Evolutionary conservation across 2,329 filamentous ascomycete genomes (phyloP).

Genomic region (Xylaria sp.): DNA sequence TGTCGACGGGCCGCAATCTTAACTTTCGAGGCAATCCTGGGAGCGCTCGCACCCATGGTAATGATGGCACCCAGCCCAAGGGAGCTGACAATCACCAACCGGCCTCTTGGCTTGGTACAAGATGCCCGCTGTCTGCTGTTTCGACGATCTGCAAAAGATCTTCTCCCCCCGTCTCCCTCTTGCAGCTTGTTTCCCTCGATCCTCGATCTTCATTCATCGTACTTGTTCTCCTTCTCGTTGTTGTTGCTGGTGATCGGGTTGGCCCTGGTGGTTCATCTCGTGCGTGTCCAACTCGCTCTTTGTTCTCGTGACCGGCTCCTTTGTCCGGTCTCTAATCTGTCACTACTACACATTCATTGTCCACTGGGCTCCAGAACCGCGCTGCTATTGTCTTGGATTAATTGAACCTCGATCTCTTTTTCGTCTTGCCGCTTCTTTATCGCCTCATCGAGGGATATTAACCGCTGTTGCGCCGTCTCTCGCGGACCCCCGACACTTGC

Average conservation of each 20-base stretch:
- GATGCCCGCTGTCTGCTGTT: slow-evolving; percentile 38
- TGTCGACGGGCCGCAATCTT: slow-evolving; percentile 44
- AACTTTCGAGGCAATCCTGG: slow-evolving; percentile 37
- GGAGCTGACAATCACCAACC: slow-evolving; percentile 26
- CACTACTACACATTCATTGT: slow-evolving; percentile 40
- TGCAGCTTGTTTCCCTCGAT: slow-evolving; percentile 12
- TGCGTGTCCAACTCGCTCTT: slow-evolving; percentile 29
- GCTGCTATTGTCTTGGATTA: slow-evolving; percentile 38
- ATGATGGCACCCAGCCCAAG: slow-evolving; percentile 24
- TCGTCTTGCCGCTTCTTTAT: slow-evolving; percentile 44
- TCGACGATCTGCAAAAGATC: slow-evolving; percentile 37
- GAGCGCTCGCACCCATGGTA: too few species aligned
- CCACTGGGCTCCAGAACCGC: slow-evolving; percentile 29
- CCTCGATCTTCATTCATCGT: not conserved
- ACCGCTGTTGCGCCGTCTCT: slow-evolving; percentile 37
- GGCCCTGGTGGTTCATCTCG: slow-evolving; percentile 39
- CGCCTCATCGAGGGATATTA: slow-evolving; percentile 43
- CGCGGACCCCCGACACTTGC: slow-evolving; percentile 27
- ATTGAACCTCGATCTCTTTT: slow-evolving; percentile 38
- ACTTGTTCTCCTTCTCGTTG: slow-evolving; percentile 18
- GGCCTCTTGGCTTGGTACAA: slow-evolving; percentile 41
- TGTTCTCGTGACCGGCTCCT: slow-evolving; percentile 25
- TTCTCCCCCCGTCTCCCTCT: slow-evolving; percentile 24
- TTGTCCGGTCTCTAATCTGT: slow-evolving; percentile 30
- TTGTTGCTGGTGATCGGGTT: slow-evolving; percentile 18